Base-by-base conservation (phyloP, 2,329 filamentous ascomycete species). In the Beauveria sp. region DNA sequence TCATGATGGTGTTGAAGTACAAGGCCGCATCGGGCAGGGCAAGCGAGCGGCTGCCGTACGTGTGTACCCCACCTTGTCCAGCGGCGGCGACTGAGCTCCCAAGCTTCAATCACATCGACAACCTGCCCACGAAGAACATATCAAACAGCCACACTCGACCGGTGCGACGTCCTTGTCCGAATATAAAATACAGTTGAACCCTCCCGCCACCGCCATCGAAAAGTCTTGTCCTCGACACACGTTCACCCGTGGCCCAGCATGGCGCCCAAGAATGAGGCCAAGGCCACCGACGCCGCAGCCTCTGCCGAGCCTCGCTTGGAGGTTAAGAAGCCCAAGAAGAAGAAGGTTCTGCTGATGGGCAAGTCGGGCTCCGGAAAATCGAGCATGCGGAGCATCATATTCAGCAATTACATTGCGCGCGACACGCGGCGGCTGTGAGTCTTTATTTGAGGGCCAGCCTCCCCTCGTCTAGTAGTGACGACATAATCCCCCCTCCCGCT, bases 301-400 rank as follows among this genome's bases (percentile, higher is more conserved):
- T 52, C 62, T 24, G 68, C 68, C 58, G 78, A 79, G 58, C 64
- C 78, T 56, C 74, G 76, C 64, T 78, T 69, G 66, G 82, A 84
- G 72, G 76, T 85, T 66, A 85, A 84, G 76, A 88, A 88, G 68
- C 83, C 84, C 69, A 90, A 91, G 80, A 93, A 93, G 82, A 91
- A 90, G 79, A 93, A 93, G 82, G 89, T 93, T 57, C 80, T 93
- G 55, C 79, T 93, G 65, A 93, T 93, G 95, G 95, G 95, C 68
- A 97, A 97, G 80, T 96, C 91, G 65, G 95, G 95, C 60, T 96
- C 93, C 0, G 95, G 95, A 61, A 99, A 99, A 77, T 97, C 93
- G 48, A 97, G 92, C 62, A 99, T 99, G 95, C 86, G 95, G 66
- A 95, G 90, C 71, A 98, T 99, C 72, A 97, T 99, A 74, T 99